Percentiles rank a stretch among this genome's conserved stretches.
phyloP scores from a whole-genome alignment of 2,329 filamentous ascomycete genomes.

The Trichoderma gracile region DNA sequence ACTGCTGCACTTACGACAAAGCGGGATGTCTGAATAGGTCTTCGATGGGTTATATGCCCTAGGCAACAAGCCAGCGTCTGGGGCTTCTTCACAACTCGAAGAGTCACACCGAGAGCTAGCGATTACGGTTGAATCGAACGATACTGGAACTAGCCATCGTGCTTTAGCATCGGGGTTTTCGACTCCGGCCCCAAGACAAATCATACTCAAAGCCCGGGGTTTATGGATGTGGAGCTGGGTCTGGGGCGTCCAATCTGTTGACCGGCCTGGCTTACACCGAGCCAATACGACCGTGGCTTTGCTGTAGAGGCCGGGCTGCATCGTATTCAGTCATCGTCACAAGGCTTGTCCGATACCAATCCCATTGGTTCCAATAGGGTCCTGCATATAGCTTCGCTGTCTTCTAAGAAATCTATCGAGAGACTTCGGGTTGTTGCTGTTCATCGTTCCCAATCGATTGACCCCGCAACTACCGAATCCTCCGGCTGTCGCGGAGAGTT shows the following conservation, averaged over 20 bases:
- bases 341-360: background rate
- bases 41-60: background rate
- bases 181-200: slow-evolving; percentile 9
- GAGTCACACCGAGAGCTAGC: slow-evolving; percentile 11
- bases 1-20: background rate
- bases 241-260: background rate
- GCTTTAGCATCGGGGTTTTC: background rate
- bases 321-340: background rate
- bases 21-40: background rate
- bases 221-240: background rate
- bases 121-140: background rate
- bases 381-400: too few relatives aligned
- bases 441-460: too few relatives aligned
- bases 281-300: background rate
- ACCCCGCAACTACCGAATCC: too few relatives aligned
- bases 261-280: background rate
- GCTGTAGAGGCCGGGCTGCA: background rate
- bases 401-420: too few relatives aligned
- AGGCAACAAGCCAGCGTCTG: background rate
- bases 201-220: background rate
- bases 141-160: slow-evolving; percentile 5
- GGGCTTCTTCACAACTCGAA: background rate
- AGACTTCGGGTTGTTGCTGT: too few relatives aligned
- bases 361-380: background rate
- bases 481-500: background rate